Base-by-base conservation (phyloP, 208 protist species). In the Trichomonas vaginalis region DNA sequence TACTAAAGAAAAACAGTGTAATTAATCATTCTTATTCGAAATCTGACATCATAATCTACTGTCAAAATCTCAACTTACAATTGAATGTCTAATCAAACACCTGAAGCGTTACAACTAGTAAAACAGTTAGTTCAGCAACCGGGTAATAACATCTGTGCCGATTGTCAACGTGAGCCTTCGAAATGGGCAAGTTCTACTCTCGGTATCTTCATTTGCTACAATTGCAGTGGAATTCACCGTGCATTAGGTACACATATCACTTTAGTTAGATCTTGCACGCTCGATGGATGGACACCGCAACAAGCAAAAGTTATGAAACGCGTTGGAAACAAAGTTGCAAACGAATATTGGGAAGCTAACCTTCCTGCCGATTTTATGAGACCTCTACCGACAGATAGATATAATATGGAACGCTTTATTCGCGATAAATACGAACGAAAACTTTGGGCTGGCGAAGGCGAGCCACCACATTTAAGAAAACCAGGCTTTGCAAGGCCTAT, bases 201-300 rank as follows among this genome's bases (percentile, higher is more conserved):
- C 17, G 97, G 97, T 35, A 46, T 97, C 32, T 98, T 97, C 87
- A 83, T 98, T 27, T 98, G 97, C 95, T 96, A 97, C 39, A 61
- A 96, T 79, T 98, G 97, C 96, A 96, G 97, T 49, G 97, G 97
- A 23, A 87, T 97, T 32, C 97, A 98, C 95, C 90, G 97, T 0
- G 95, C 61, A 37, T 47, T 98, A 15, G 97, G 97, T 40, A 96
- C 96, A 37, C 97, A 97, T 87, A 97, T 98, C 35, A 97, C 97
- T 2, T 35, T 88, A 6, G 96, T 97, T 47, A 96, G 96, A 47
- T 96, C 88, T 21, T 87, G 96, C 32, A 97, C 95, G 32, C 95
- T 97, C 8, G 97, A 97, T 95, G 86, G 46, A n/a, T 97, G 97
- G 97, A 92, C 86, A 0, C 86, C 86, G 21, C 40, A 92, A 8